Percentiles rank a stretch among this genome's conserved stretches.
These are phyloP conservation scores for Rhizodiscina lignyota DNA, from an alignment of 495 filamentous ascomycete species.

Conservation along the genomic window DNA sequence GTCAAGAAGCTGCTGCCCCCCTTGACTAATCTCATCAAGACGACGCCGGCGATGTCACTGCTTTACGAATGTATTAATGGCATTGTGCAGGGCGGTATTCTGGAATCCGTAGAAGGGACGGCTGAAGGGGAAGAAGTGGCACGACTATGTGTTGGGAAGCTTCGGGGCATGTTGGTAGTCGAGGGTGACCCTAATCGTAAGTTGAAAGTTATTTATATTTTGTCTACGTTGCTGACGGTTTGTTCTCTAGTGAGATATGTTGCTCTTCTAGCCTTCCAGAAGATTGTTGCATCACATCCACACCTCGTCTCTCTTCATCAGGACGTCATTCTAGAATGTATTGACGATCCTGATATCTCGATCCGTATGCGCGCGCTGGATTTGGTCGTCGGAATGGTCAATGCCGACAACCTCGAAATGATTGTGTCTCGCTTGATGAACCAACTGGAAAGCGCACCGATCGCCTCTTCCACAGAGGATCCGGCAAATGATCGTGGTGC, in stretches of 20 bases:
- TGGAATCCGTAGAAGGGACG: conserved; percentile 59
- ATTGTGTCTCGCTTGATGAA: conserved; percentile 75
- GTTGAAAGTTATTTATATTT: conserved; percentile 16
- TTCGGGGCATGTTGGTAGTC: conserved; percentile 81
- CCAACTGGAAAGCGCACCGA: conserved; percentile 48
- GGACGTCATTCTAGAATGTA: conserved; percentile 87
- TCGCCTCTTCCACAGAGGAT: conserved; percentile 20
- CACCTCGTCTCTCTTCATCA: conserved; percentile 77
- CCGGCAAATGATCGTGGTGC: conserved; percentile 17
- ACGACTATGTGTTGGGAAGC: conserved; percentile 78
- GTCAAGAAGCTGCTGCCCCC: conserved; percentile 91
- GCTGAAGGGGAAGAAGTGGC: conserved; percentile 83
- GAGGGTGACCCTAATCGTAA: conserved; percentile 85
- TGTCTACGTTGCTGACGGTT: neutral
- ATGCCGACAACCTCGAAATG: conserved; percentile 58
- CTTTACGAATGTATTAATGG: conserved; percentile 97
- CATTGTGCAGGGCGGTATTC: conserved; percentile 88
- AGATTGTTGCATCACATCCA: conserved; percentile 78
- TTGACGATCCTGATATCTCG: conserved; percentile 92
- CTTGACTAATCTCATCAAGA: conserved; percentile 78
- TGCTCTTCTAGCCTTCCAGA: conserved; percentile 82
- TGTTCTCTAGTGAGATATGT: conserved; percentile 74
- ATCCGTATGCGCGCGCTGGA: conserved; percentile 88
- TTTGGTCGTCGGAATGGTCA: conserved; percentile 81
- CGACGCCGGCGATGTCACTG: conserved; percentile 89